phyloP scores from a whole-genome alignment of 1,139 yeast genomes.

The Saccharomyces hybrid region DNA sequence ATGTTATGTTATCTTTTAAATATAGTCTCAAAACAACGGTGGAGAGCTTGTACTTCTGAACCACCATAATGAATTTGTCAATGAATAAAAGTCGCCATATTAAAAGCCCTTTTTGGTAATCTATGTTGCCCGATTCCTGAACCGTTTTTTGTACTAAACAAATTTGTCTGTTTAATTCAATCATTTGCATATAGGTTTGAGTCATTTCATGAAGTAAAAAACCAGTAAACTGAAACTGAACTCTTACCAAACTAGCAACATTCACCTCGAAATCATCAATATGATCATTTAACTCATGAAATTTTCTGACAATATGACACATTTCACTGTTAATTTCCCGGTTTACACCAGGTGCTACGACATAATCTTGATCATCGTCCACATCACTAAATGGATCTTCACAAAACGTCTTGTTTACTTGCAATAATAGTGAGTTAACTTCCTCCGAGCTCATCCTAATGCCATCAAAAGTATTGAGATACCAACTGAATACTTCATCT shows the following conservation, averaged over 20 bases:
- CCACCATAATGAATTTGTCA: slow-evolving; percentile 23
- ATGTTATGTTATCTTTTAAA: slow-evolving; percentile 29
- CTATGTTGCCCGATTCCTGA: slow-evolving; percentile 14
- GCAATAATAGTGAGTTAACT: slow-evolving; percentile 16
- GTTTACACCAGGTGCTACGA: slow-evolving; percentile 29
- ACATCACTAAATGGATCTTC: slow-evolving; percentile 24
- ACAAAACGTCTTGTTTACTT: slow-evolving; percentile 26
- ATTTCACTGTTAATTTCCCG: slow-evolving; percentile 27
- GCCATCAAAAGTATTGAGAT: slow-evolving; percentile 14
- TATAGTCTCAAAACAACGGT: slow-evolving; percentile 30
- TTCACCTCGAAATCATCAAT: slow-evolving; percentile 32
- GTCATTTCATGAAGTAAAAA: slow-evolving; percentile 32
- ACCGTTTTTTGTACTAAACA: slow-evolving; percentile 24
- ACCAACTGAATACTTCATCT: slow-evolving; percentile 28
- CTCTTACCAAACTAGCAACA: slow-evolving; percentile 32
- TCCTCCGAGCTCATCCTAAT: slow-evolving; percentile 18
- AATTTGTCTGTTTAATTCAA: slow-evolving; percentile 29
- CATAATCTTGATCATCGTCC: slow-evolving; percentile 19
- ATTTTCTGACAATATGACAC: slow-evolving; percentile 28
- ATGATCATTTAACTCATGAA: slow-evolving; percentile 29
- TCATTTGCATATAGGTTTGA: slow-evolving; percentile 28
- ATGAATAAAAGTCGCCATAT: slow-evolving; percentile 28
- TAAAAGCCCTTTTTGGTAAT: slow-evolving; percentile 23
- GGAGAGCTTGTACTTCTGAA: slow-evolving; percentile 28
- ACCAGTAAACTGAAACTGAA: slow-evolving; percentile 33